Evolutionary conservation across 768 basidiomycete genomes (phyloP).

Genomic region (Calocybe gangraenosa): DNA sequence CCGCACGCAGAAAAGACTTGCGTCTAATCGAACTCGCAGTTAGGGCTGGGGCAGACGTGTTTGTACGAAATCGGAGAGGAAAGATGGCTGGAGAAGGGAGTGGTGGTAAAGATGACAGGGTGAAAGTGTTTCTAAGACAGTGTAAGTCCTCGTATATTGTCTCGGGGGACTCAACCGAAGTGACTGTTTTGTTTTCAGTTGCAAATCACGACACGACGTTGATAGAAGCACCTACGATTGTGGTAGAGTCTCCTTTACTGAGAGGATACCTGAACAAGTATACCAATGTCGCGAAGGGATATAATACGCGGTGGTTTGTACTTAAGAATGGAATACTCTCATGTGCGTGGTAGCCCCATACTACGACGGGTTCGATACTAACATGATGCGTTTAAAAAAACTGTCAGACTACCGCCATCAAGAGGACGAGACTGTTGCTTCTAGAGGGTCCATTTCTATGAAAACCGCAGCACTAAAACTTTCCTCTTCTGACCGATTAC

Average conservation of each 20-base stretch:
- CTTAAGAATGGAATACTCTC: slow-evolving; percentile 82
- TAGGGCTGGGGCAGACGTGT: slow-evolving; percentile 84
- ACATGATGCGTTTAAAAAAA: not conserved
- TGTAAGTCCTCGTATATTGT: slow-evolving; percentile 45
- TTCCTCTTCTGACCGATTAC: slow-evolving; percentile 52
- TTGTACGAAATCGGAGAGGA: slow-evolving; percentile 75
- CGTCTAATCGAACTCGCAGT: slow-evolving; percentile 80
- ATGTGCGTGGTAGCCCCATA: slow-evolving; percentile 50
- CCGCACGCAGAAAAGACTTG: slow-evolving; percentile 76
- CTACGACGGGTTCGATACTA: not conserved
- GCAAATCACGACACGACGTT: slow-evolving; percentile 78
- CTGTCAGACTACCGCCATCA: slow-evolving; percentile 75
- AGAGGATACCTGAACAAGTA: slow-evolving; percentile 89
- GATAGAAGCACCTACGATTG: slow-evolving; percentile 35
- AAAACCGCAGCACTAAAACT: slow-evolving; percentile 65
- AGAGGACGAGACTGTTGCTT: slow-evolving; percentile 83
- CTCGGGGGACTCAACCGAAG: not conserved
- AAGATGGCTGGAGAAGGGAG: slow-evolving; percentile 59
- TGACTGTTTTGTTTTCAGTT: slow-evolving; percentile 35
- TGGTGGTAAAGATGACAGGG: slow-evolving; percentile 73
- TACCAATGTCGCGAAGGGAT: slow-evolving; percentile 87
- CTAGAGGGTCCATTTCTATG: slow-evolving; percentile 87
- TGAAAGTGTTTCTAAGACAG: slow-evolving; percentile 79
- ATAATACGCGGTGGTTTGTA: slow-evolving; percentile 90
- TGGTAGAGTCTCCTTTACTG: slow-evolving; percentile 53